Conservation (phyloP, 176 grass and related monocot species). For the Lolium perenne region DNA sequence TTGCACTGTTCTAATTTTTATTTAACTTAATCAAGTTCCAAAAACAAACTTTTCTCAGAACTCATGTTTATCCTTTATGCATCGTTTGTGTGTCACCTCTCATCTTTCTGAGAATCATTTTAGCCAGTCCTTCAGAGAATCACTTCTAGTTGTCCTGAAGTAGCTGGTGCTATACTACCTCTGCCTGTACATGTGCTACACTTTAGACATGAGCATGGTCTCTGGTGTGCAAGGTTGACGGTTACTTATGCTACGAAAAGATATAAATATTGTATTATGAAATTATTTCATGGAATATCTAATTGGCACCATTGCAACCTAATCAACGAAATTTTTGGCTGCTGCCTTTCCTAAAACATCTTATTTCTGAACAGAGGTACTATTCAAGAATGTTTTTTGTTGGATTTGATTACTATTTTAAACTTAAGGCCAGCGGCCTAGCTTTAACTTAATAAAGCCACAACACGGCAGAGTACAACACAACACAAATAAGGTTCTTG, state of each 20-base stretch:
- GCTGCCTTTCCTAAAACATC: neutral
- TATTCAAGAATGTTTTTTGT: neutral
- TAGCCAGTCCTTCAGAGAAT: conserved; percentile 20
- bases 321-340: neutral
- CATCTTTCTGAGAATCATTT: conserved; percentile 36
- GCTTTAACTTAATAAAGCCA: too few relatives aligned
- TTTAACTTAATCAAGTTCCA: conserved; percentile 19
- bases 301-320: neutral
- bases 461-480: too few relatives aligned
- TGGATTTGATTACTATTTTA: conserved; percentile 27
- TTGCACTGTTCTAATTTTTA: neutral
- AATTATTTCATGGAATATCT: neutral
- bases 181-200: neutral
- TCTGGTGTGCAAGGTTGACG: neutral
- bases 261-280: neutral
- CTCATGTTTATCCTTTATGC: conserved; percentile 4
- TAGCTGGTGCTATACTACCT: neutral
- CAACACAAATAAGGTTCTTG: too few relatives aligned
- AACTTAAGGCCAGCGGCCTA: neutral
- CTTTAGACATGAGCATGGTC: conserved; percentile 9
- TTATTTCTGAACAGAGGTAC: neutral
- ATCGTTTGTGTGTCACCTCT: neutral
- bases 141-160: neutral
- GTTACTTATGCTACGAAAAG: neutral
- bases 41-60: neutral